Evolutionary conservation across 208 protist genomes (phyloP).

Genomic region (Acanthamoeba lugdunensis): DNA sequence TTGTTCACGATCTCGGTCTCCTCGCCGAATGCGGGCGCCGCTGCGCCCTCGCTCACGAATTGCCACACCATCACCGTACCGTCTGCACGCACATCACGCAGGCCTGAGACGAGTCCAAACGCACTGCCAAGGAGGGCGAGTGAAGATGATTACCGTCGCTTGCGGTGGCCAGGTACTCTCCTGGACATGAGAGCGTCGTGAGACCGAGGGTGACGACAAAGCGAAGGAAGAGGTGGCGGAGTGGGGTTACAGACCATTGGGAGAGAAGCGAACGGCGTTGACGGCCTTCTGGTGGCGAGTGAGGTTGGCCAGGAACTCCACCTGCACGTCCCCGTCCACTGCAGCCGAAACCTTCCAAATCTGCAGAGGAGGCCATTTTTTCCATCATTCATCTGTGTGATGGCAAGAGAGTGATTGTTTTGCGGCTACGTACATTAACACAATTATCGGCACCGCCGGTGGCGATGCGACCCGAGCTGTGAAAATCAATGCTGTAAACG

Average conservation of each 20-base stretch:
- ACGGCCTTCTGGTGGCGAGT: conserved; percentile 52
- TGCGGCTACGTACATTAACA: conserved; percentile 9
- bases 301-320: conserved; percentile 38
- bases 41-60: conserved; percentile 2
- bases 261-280: conserved; percentile 57
- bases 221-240: not conserved
- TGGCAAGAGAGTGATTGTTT: not conserved
- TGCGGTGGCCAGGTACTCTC: conserved; percentile 33
- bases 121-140: no score
- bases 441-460: conserved; percentile 47
- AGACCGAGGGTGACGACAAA: not conserved
- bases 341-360: not conserved
- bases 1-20: conserved; percentile 57
- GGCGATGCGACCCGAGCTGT: conserved; percentile 39
- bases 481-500: conserved; percentile 23
- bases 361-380: not conserved
- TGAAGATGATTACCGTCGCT: not conserved
- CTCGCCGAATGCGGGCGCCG: not conserved
- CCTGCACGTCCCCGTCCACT: not conserved
- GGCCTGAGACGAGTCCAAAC: not conserved
- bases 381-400: not conserved
- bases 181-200: not conserved
- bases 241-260: not conserved
- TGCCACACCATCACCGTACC: conserved; percentile 58
- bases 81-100: not conserved